Conservation (phyloP, 2,329 filamentous ascomycete species). For the Endoconidiophora laricicola region DNA sequence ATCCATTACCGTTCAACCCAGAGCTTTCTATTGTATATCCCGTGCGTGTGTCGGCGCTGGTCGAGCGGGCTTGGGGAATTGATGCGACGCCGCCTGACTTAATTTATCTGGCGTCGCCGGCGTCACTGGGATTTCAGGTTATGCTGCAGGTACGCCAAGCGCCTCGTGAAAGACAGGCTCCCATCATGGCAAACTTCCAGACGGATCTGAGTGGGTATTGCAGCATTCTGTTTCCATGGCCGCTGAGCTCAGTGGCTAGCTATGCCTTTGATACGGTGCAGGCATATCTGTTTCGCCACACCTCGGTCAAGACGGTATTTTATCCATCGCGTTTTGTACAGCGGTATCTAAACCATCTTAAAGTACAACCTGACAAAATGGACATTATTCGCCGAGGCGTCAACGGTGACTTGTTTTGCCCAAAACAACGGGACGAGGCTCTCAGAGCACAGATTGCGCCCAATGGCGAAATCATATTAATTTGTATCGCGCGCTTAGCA, state of each 20-base stretch:
- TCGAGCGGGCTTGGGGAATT: constrained; percentile 39
- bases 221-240: constrained; percentile 48
- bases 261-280: constrained; percentile 46
- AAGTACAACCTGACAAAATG: constrained; percentile 39
- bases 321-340: constrained; percentile 50
- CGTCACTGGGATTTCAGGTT: constrained; percentile 53
- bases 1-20: constrained; percentile 53
- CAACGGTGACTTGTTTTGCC: constrained; percentile 44
- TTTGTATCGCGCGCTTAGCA: constrained; percentile 49
- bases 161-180: constrained; percentile 33
- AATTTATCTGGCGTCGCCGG: constrained; percentile 53
- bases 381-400: constrained; percentile 48
- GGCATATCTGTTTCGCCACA: constrained; percentile 47
- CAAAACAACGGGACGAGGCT: constrained; percentile 31
- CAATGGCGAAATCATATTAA: constrained; percentile 45
- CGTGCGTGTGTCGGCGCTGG: constrained; percentile 45
- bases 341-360: constrained; percentile 40
- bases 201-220: constrained; percentile 55
- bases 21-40: constrained; percentile 55
- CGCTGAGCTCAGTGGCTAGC: constrained; percentile 43
- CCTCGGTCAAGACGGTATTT: constrained; percentile 47
- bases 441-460: constrained; percentile 40
- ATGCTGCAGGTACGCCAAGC: constrained; percentile 52
- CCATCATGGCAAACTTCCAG: constrained; percentile 53
- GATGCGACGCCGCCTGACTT: constrained; percentile 36